phyloP scores from a whole-genome alignment of 2,329 filamentous ascomycete species.

The Anthostomella pinea region DNA sequence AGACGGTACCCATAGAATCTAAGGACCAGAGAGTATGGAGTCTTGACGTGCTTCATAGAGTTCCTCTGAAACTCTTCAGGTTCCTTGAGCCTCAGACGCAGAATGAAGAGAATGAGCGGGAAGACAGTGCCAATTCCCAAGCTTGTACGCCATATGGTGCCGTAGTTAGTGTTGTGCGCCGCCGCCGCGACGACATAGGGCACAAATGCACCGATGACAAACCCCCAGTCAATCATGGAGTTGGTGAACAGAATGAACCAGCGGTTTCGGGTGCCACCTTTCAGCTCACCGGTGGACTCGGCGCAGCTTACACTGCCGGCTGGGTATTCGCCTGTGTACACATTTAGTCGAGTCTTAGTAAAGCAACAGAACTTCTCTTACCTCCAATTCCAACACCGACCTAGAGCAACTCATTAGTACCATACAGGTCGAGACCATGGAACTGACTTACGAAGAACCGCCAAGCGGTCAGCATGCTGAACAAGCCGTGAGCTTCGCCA shows the following conservation, averaged over 20 bases:
- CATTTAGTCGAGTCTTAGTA: constrained; percentile 9
- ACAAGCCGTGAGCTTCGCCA: constrained; percentile 66
- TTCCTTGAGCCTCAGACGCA: constrained; percentile 73
- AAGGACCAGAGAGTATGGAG: constrained; percentile 53
- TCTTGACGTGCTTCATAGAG: constrained; percentile 59
- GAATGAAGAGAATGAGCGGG: constrained; percentile 65
- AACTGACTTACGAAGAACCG: constrained; percentile 66
- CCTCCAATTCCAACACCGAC: constrained; percentile 75
- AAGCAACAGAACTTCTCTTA: constrained; percentile 31
- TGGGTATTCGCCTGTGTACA: constrained; percentile 63
- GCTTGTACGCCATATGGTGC: constrained; percentile 77
- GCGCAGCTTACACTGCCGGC: constrained; percentile 81
- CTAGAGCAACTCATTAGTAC: constrained; percentile 15
- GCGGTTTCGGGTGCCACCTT: constrained; percentile 74
- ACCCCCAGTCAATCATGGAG: constrained; percentile 79
- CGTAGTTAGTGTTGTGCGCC: constrained; percentile 59
- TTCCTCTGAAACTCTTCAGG: constrained; percentile 73
- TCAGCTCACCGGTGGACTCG: constrained; percentile 80
- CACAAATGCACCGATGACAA: constrained; percentile 76
- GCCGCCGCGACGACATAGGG: constrained; percentile 60
- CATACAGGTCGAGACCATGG: not conserved
- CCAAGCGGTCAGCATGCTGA: constrained; percentile 77
- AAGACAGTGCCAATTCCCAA: constrained; percentile 79
- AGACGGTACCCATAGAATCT: constrained; percentile 74
- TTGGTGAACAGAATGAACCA: constrained; percentile 94